phyloP scores from a whole-genome alignment of 192 early-diverging fungal species.

The Umbelopsis sp. region DNA sequence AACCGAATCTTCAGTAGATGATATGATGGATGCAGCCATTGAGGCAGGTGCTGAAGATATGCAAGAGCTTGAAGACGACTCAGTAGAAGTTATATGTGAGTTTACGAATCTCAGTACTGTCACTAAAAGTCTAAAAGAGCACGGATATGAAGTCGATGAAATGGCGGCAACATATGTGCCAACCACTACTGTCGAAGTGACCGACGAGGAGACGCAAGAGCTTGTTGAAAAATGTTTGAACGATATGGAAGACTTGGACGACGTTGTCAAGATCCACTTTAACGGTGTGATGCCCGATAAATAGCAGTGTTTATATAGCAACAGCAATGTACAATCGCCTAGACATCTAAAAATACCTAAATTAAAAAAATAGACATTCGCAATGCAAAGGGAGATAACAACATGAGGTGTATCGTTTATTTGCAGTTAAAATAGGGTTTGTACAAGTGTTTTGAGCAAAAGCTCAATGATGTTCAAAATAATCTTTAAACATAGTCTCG shows the following conservation, averaged over 20 bases:
- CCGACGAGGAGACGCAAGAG: slow-evolving; percentile 47
- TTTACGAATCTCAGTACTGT: slow-evolving; percentile 53
- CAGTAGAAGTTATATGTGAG: slow-evolving; percentile 60
- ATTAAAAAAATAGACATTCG: too few species aligned
- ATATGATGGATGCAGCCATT: slow-evolving; percentile 61
- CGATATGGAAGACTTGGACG: slow-evolving; percentile 62
- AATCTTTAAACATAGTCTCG: slow-evolving; percentile 14
- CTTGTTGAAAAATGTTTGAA: slow-evolving; percentile 52
- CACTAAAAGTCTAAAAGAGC: slow-evolving; percentile 42
- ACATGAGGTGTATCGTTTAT: too few species aligned
- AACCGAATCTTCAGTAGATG: slow-evolving; percentile 50
- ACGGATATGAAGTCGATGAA: slow-evolving; percentile 57
- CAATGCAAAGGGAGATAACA: too few species aligned
- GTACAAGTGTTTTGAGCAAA: not conserved
- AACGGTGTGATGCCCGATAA: slow-evolving; percentile 45
- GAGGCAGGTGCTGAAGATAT: slow-evolving; percentile 68
- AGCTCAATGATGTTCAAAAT: slow-evolving; percentile 11
- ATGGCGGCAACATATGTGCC: slow-evolving; percentile 62
- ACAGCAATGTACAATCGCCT: too few species aligned
- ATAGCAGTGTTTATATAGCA: slow-evolving; percentile 1
- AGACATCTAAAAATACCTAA: too few species aligned
- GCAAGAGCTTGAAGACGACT: slow-evolving; percentile 44
- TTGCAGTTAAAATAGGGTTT: not conserved
- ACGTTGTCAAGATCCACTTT: slow-evolving; percentile 63
- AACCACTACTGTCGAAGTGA: slow-evolving; percentile 44